A percentile compares a stretch with the other conserved stretches of the same genome.
Conservation (phyloP, 176 grass and related monocot genomes). For the Rhynchospora tenuis region DNA sequence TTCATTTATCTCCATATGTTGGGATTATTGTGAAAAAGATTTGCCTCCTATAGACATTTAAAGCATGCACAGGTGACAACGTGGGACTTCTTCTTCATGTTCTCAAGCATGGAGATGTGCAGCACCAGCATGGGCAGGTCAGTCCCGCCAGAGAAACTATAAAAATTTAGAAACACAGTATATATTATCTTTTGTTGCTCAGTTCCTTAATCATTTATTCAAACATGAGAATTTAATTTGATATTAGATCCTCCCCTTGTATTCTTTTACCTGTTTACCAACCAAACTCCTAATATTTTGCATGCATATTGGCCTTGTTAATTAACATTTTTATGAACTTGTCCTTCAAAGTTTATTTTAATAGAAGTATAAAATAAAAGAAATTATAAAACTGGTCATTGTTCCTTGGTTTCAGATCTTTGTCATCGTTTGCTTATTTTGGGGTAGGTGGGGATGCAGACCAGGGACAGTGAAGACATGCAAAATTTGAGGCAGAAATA, state of each 20-base stretch:
- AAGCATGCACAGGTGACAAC: slow-evolving; percentile 52
- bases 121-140: slow-evolving; percentile 81
- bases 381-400: too few relatives aligned
- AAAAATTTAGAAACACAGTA: neutral
- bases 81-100: slow-evolving; percentile 86
- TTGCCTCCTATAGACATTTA: neutral
- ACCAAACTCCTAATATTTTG: neutral
- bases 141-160: neutral
- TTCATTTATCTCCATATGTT: neutral
- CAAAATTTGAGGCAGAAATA: slow-evolving; percentile 77
- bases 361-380: slow-evolving; percentile 28
- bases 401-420: too few relatives aligned
- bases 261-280: neutral
- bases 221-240: neutral
- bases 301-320: neutral
- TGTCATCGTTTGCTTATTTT: too few relatives aligned
- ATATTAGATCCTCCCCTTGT: neutral
- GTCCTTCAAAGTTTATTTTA: neutral
- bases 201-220: neutral
- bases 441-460: slow-evolving; percentile 17
- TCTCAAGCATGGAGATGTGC: slow-evolving; percentile 74
- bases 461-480: slow-evolving; percentile 70
- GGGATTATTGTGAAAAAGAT: neutral
- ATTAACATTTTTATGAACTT: neutral
- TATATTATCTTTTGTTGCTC: neutral